phyloP scores from a whole-genome alignment of 495 filamentous ascomycete genomes.

The Aspergillus haitiensis region DNA sequence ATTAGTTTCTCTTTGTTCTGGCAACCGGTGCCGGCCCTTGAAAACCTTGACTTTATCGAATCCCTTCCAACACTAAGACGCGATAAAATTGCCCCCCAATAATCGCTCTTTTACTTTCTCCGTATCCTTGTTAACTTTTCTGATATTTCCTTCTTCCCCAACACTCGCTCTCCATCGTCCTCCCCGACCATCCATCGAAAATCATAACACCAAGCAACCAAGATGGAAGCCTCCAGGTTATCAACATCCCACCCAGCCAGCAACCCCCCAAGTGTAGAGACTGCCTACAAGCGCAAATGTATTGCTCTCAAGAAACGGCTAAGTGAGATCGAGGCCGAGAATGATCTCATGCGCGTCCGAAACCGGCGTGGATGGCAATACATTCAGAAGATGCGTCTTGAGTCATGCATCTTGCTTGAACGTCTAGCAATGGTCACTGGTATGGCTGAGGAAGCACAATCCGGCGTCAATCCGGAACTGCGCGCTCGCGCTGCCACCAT shows the following conservation, averaged over 20 bases:
- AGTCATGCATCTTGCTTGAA: slow-evolving; percentile 87
- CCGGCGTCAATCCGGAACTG: slow-evolving; percentile 38
- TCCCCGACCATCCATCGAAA: neutral
- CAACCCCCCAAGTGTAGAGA: slow-evolving; percentile 86
- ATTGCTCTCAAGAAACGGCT: slow-evolving; percentile 91
- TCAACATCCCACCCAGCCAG: slow-evolving; percentile 31
- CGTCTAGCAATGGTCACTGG: slow-evolving; percentile 82
- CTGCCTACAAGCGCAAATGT: slow-evolving; percentile 95
- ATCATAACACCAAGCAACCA: neutral
- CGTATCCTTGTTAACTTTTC: neutral
- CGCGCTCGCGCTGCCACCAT: slow-evolving; percentile 38
- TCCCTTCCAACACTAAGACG: neutral
- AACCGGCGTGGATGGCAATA: slow-evolving; percentile 77
- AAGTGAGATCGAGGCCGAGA: slow-evolving; percentile 83
- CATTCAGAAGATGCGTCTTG: slow-evolving; percentile 87
- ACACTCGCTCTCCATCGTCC: slow-evolving; percentile 2
- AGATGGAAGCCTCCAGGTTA: slow-evolving; percentile 25
- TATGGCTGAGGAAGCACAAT: slow-evolving; percentile 54
- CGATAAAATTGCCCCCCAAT: neutral
- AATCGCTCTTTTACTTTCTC: neutral
- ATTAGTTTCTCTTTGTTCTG: too few species aligned
- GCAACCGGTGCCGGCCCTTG: neutral
- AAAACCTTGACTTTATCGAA: neutral
- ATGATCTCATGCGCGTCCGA: slow-evolving; percentile 74
- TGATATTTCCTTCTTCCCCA: neutral